A percentile compares a stretch with the other conserved stretches of the same genome.
Conservation (phyloP, 2,329 filamentous ascomycete genomes). For the Cladosporium halotolerans region DNA sequence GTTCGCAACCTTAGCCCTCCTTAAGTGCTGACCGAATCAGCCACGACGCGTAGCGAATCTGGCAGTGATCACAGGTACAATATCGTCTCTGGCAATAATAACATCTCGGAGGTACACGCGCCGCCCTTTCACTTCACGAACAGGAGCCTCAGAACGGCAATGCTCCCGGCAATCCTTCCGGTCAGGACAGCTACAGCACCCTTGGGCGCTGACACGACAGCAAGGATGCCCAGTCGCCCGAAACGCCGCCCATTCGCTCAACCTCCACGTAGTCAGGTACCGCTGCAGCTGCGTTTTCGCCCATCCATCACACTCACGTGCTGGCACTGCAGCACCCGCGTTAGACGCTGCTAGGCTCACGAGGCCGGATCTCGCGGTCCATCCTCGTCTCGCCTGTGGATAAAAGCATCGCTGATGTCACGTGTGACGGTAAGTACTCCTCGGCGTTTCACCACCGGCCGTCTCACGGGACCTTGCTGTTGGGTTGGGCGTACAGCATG, state of each 20-base stretch:
- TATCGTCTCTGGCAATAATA: no score
- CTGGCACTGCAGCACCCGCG: neutral
- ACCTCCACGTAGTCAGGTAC: conserved; percentile 8
- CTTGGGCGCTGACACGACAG: neutral
- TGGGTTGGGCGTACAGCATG: neutral
- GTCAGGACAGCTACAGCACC: neutral
- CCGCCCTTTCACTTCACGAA: no score
- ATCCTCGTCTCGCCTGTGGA: no score
- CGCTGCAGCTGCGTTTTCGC: conserved; percentile 2
- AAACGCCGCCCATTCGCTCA: conserved; percentile 4
- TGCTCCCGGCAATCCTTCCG: conserved; percentile 9
- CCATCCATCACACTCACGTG: conserved; percentile 3
- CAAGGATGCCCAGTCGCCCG: conserved; percentile 8
- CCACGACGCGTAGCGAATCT: neutral
- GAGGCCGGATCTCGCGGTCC: no score
- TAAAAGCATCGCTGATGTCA: conserved; percentile 3
- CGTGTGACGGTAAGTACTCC: neutral
- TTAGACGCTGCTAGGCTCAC: neutral
- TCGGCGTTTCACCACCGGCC: neutral
- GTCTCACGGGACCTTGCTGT: conserved; percentile 5
- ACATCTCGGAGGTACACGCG: no score
- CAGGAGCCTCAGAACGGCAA: neutral
- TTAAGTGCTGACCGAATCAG: neutral
- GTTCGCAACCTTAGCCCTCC: neutral
- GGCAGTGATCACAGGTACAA: no score